A percentile compares a stretch with the other conserved stretches of the same genome.
Conservation (phyloP, 495 filamentous ascomycete species). For the Trichoderma orchidacearum region DNA sequence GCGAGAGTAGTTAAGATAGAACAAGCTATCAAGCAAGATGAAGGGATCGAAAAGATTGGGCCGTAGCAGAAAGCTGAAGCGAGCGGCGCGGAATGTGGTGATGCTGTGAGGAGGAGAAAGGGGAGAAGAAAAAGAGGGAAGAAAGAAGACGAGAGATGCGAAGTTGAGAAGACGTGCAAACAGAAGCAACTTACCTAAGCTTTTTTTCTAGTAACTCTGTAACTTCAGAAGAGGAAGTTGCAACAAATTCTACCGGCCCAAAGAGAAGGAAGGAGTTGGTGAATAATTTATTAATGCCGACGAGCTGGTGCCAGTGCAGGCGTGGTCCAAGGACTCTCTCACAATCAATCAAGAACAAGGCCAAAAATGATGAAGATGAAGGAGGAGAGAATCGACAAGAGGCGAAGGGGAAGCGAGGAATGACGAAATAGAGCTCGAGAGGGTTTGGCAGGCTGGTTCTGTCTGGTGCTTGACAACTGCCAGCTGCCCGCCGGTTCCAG, state of each 20-base stretch:
- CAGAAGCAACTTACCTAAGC: constrained; percentile 1
- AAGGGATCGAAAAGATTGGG: constrained; percentile 18
- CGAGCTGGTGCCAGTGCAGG: neutral
- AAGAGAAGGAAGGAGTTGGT: neutral
- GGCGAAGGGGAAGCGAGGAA: neutral
- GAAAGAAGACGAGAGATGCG: constrained; percentile 9
- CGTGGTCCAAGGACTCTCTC: neutral
- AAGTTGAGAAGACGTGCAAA: constrained; percentile 6
- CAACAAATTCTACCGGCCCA: neutral
- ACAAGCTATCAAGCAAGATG: constrained; percentile 41
- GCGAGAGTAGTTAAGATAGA: constrained; percentile 40
- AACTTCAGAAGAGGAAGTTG: neutral
- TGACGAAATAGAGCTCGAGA: neutral
- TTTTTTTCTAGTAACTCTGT: neutral
- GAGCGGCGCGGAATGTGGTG: constrained; percentile 11
- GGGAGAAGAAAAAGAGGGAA: constrained; percentile 24
- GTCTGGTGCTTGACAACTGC: neutral
- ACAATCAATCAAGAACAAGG: neutral
- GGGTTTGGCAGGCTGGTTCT: neutral
- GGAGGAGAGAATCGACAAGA: neutral
- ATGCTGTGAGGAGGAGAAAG: constrained; percentile 37
- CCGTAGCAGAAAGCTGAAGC: constrained; percentile 22
- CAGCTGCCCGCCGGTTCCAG: neutral
- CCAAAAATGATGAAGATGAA: neutral
- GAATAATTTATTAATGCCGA: neutral